Conservation (phyloP, 495 filamentous ascomycete species). For the Chlorociboria aeruginascens region DNA sequence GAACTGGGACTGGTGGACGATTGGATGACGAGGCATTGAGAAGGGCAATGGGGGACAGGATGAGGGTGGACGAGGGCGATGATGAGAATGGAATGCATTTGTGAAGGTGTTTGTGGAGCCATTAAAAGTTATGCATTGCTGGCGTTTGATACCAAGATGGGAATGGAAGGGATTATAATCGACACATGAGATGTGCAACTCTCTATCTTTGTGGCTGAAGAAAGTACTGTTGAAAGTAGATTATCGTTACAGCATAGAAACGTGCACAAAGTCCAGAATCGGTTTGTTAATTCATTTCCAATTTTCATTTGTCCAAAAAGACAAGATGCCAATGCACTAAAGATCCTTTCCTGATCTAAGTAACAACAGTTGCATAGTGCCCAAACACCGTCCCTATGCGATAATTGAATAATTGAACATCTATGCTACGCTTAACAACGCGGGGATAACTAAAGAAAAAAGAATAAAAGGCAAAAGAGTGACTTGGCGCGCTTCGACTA, state of each 20-base stretch:
- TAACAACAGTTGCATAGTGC: not conserved
- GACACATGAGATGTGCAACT: too few relatives aligned
- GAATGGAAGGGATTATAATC: not conserved
- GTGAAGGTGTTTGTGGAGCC: conserved; percentile 23
- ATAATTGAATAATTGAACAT: too few relatives aligned
- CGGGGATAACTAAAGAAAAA: too few relatives aligned
- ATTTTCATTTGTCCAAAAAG: not conserved
- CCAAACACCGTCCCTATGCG: too few relatives aligned
- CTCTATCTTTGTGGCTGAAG: too few relatives aligned
- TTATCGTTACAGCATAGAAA: too few relatives aligned
- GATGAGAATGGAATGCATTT: conserved; percentile 55
- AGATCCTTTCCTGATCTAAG: conserved; percentile 4
- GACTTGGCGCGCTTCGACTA: too few relatives aligned
- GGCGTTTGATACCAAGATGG: conserved; percentile 18
- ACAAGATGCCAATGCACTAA: not conserved
- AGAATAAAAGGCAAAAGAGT: too few relatives aligned
- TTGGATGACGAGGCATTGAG: conserved; percentile 36
- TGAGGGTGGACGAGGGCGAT: conserved; percentile 30
- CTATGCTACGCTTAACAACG: too few relatives aligned
- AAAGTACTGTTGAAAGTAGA: too few relatives aligned
- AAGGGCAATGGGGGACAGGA: conserved; percentile 29
- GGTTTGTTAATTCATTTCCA: too few relatives aligned
- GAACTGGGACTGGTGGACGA: conserved; percentile 19
- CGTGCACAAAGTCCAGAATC: too few relatives aligned
- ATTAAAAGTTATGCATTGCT: conserved; percentile 6